Evolutionary conservation across 768 basidiomycete species (phyloP), one percentile per base, ranked within the genome.

Genomic region (Boletus reticulatus): DNA sequence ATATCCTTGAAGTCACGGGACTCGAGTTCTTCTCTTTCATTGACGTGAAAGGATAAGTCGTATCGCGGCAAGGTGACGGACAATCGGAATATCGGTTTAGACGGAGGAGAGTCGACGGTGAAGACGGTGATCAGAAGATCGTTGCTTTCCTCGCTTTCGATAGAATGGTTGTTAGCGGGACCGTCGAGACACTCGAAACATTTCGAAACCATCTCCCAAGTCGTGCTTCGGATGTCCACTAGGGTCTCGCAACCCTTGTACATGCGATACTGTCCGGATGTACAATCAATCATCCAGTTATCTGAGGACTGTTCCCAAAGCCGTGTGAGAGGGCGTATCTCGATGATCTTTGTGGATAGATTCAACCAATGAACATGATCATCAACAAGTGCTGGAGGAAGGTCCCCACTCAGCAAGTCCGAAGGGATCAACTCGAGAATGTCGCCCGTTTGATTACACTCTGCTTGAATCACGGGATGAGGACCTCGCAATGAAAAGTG

Each of bases 351-450:
- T 0, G 45, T 48, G 5, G 50, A 22, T 0, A 68, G 44, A 37
- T 65, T 55, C 16, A 72, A 49, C 68, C 70, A 72, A 42, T 68
- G 69, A 19, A 43, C 50, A 22, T 61, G 58, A 6, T 13, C 53
- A 1, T 48, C 6, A 12, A 72, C 1, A 34, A 48, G 34, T n/a
- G 34, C 22, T 1, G 20, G 38, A 0, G 70, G 70, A 32, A 71
- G 55, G 44, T 70, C 70, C 0, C 38, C 20, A 14, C 1, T 4
- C 8, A 70, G 47, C 13, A 19, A 53, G 0, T 34, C 6, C 0
- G 38, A 53, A 7, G 68, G 64, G 51, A 70, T 59, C 24, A 67
- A 31, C 36, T 66, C 45, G 4, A 62, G 24, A 4, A 61, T 27
- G 9, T 58, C 36, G 12, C n/a, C 27, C 17, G 20, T 24, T 41